These are phyloP conservation scores for Graphiopsis chlorocephala DNA, from an alignment of 2,329 filamentous ascomycete genomes.

Conservation along the genomic window DNA sequence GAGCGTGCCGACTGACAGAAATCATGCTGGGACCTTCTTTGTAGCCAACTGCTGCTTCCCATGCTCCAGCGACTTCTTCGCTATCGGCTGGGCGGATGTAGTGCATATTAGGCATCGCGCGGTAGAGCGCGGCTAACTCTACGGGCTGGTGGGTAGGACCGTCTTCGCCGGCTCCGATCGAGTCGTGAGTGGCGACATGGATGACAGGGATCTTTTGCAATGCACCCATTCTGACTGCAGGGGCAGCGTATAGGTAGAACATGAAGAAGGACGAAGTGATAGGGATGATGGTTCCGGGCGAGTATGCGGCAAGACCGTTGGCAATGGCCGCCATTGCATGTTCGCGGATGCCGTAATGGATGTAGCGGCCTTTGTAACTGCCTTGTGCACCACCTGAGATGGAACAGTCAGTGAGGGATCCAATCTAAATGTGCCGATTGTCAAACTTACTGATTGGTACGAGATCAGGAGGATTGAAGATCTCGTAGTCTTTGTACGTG, in stretches of 20 bases:
- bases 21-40: conserved; percentile 43
- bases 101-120: conserved; percentile 39
- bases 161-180: conserved; percentile 38
- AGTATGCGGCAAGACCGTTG: conserved; percentile 39
- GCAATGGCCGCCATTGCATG: conserved; percentile 59
- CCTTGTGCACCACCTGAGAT: conserved; percentile 52
- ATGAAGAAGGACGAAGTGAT: conserved; percentile 38
- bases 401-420: background rate
- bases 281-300: conserved; percentile 37
- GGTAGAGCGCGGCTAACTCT: conserved; percentile 36
- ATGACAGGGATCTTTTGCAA: conserved; percentile 37
- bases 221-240: conserved; percentile 39
- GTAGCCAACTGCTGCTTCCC: conserved; percentile 40
- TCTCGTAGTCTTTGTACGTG: conserved; percentile 45
- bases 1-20: conserved; percentile 43
- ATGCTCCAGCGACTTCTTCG: conserved; percentile 42
- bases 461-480: conserved; percentile 45
- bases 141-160: conserved; percentile 40
- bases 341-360: conserved; percentile 61
- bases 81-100: conserved; percentile 39
- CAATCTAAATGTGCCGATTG: background rate
- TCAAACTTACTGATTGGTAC: conserved; percentile 16
- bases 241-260: conserved; percentile 41
- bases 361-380: conserved; percentile 48
- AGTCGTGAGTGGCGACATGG: conserved; percentile 41